Evolutionary conservation across 805 yeast genomes (phyloP).

Genomic region (Wickerhamomyces mucosus): DNA sequence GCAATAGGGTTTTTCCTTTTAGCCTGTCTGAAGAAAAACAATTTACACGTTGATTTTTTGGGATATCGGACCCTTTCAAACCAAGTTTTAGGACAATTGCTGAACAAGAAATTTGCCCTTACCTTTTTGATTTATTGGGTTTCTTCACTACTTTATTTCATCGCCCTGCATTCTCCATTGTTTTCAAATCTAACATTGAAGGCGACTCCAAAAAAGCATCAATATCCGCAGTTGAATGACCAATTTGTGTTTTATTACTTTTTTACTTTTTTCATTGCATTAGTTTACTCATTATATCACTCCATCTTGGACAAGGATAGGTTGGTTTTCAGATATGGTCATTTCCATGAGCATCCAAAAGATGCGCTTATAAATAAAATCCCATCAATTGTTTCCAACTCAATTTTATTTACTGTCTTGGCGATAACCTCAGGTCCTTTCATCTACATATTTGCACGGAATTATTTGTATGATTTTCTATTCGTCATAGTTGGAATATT

Average conservation of each 20-base stretch:
- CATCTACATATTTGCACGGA: slow-evolving; percentile 30
- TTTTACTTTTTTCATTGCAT: slow-evolving; percentile 30
- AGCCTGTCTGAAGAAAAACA: slow-evolving; percentile 29
- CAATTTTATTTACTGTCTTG: slow-evolving; percentile 25
- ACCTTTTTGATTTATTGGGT: slow-evolving; percentile 13
- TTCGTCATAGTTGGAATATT: slow-evolving; percentile 22
- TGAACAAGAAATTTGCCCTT: slow-evolving; percentile 17
- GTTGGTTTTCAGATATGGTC: slow-evolving; percentile 33
- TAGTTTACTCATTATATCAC: slow-evolving; percentile 41
- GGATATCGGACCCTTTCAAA: slow-evolving; percentile 23
- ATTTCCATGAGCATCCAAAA: slow-evolving; percentile 30
- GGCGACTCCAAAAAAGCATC: slow-evolving; percentile 27
- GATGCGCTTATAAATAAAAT: slow-evolving; percentile 19
- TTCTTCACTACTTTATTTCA: slow-evolving; percentile 18
- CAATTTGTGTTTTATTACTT: slow-evolving; percentile 41
- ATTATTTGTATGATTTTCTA: slow-evolving; percentile 31
- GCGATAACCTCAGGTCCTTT: slow-evolving; percentile 27
- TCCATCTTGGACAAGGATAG: slow-evolving; percentile 45
- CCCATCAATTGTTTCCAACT: slow-evolving; percentile 27
- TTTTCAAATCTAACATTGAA: slow-evolving; percentile 14
- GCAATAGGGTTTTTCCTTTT: slow-evolving; percentile 24
- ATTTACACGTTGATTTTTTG: slow-evolving; percentile 28
- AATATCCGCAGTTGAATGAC: slow-evolving; percentile 33
- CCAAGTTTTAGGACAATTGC: slow-evolving; percentile 18
- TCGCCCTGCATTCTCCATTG: slow-evolving; percentile 12